Evolutionary conservation across 1,284 basidiomycete species (phyloP), one percentile per base, ranked within the genome.

Genomic region (Pulchroboletus neoregius): DNA sequence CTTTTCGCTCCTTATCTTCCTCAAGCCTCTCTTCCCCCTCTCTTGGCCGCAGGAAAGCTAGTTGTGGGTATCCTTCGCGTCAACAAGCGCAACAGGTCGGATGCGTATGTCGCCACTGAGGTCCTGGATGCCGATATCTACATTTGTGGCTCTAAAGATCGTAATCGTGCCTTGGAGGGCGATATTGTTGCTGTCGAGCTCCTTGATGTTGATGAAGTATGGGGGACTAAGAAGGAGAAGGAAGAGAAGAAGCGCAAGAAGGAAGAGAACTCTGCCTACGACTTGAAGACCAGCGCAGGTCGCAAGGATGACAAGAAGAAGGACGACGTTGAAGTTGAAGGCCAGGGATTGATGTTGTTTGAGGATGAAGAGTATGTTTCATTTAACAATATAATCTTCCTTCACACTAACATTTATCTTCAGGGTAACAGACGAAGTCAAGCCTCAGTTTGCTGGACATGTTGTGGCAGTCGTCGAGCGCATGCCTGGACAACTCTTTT

Each of bases 181-280:
- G 96, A 99, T 66, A 94, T 99, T 49, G 96, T 99, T 49, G 96
- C 96, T 22, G 92, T 99, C 31, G 96, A 99, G 68, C 80, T 99
- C 36, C 80, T 99, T 49, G 95, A 99, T 57, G 95, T 95, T 20
- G 93, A 96, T 61, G 94, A 96, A 70, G 95, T 99, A 7, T 98
- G 96, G 96, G 86, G 87, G 16, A 96, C 94, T 12, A 99, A 99
- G 78, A 98, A 98, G 73, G 96, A 99, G 73, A 99, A 99, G 74
- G 95, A 99, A 68, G 96, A 99, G 75, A 99, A 99, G 83, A 97
- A 97, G 76, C 80, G 93, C 63, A 96, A 96, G 72, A 99, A 99
- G 80, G 96, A 99, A 71, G 96, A 99, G 72, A 94, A 94, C 63
- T 85, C 91, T 15, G 89, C 90, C 0, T 96, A 92, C 66, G 91